These are phyloP conservation scores for Penicillium silybi DNA, from an alignment of 495 filamentous ascomycete genomes.

Conservation along the genomic window DNA sequence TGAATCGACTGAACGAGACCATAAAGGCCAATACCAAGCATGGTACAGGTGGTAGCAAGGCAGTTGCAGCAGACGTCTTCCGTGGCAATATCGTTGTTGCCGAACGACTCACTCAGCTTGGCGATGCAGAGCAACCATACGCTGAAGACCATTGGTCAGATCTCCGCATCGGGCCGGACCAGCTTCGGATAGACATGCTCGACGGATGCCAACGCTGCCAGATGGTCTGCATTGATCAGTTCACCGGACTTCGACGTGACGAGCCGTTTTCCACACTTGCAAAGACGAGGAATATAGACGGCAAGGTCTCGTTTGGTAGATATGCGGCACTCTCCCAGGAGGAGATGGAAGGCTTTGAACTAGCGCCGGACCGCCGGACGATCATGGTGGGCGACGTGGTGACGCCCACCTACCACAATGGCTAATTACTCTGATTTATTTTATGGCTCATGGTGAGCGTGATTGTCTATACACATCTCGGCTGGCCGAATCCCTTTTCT, in stretches of 20 bases:
- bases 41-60: constrained; percentile 29
- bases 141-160: constrained; percentile 48
- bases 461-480: neutral
- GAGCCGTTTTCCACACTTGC: constrained; percentile 87
- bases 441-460: neutral
- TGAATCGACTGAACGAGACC: constrained; percentile 68
- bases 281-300: constrained; percentile 76
- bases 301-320: constrained; percentile 81
- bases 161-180: constrained; percentile 32
- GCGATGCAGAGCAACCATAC: constrained; percentile 51
- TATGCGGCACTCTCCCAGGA: constrained; percentile 52
- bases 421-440: neutral
- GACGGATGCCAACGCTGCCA: constrained; percentile 85
- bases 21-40: constrained; percentile 53
- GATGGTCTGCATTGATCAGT: constrained; percentile 92
- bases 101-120: constrained; percentile 36
- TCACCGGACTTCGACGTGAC: constrained; percentile 68
- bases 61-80: constrained; percentile 69
- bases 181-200: constrained; percentile 60
- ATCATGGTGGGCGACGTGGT: constrained; percentile 46
- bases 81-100: constrained; percentile 81
- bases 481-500: neutral
- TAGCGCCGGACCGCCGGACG: constrained; percentile 18
- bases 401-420: constrained; percentile 23
- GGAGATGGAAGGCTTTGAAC: constrained; percentile 18